Evolutionary conservation across 805 yeast genomes (phyloP), one percentile per base, ranked within the genome.

Genomic region (Sugiyamaella lignohabitans): DNA sequence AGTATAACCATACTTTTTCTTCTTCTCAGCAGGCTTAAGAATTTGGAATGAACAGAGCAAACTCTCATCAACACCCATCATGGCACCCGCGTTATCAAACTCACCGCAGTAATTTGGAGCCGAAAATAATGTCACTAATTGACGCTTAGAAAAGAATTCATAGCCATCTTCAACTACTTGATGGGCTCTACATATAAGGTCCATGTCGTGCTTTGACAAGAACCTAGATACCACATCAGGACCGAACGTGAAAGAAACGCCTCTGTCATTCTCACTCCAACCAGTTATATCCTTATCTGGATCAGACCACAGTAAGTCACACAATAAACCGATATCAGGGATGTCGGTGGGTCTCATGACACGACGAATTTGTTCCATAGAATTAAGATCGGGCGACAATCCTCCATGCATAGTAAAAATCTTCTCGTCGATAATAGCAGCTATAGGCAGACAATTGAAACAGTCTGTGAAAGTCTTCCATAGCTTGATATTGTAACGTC

Each of bases 401-500:
- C 98, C 98, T 62, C 98, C 98, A 70, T 91, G 98, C 98, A 93
- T 91, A 56, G 97, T 87, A 68, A 91, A 89, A 68, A 91, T 93
- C 73, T 91, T 89, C 69, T 91, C 98, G 67, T 91, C 98, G 60
- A 91, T 87, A 59, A 93, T 91, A 47, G 98, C 98, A 50, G 98
- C 98, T 65, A 91, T 91, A 52, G 98, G 98, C 66, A 91, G 76
- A 71, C 98, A 91, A 76, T 91, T 91, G 76, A 91, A 91, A 71
- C 98, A 89, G 72, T 91, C 98, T 43, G 97, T 93, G 65, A 91
- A 93, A 11, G 97, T 89, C 71, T 94, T 94, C 98, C 98, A 91
- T 59, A 91, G 84, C 72, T 91, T 91, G 71, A 93, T 91, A 73
- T 89, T 91, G 74, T 89, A 93, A 68, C 98, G 85, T 74, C 98